phyloP scores from a whole-genome alignment of 176 grass and related monocot species.

The Oryza rufipogon region DNA sequence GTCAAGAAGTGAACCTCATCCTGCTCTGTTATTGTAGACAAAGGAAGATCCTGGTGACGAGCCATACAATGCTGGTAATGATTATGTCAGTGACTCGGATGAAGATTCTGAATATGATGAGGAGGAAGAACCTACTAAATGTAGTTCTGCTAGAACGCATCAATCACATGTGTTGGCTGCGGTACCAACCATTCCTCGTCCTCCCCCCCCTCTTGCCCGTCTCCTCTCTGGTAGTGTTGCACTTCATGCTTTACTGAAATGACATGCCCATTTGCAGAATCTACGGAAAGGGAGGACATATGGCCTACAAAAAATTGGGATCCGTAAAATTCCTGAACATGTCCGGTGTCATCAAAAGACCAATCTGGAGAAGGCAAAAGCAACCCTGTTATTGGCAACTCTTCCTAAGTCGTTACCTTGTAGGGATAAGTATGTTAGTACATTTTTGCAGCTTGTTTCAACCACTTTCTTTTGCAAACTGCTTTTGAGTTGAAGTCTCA shows the following conservation, averaged over 20 bases:
- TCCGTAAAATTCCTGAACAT: slow-evolving; percentile 76
- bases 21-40: slow-evolving; percentile 45
- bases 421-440: slow-evolving; percentile 79
- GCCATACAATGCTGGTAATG: slow-evolving; percentile 55
- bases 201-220: background rate
- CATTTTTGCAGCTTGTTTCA: slow-evolving; percentile 31
- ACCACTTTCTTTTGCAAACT: slow-evolving; percentile 13
- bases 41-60: slow-evolving; percentile 53
- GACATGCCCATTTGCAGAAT: slow-evolving; percentile 54
- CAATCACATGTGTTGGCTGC: slow-evolving; percentile 60
- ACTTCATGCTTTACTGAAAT: slow-evolving; percentile 41
- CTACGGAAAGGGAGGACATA: slow-evolving; percentile 74
- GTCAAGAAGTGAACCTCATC: background rate
- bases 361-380: slow-evolving; percentile 89
- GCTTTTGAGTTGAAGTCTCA: slow-evolving; percentile 31
- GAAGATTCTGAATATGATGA: slow-evolving; percentile 74
- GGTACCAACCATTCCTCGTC: slow-evolving; percentile 40
- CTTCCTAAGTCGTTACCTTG: slow-evolving; percentile 90
- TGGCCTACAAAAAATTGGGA: slow-evolving; percentile 83
- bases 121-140: slow-evolving; percentile 51
- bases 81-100: slow-evolving; percentile 57
- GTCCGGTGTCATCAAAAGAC: slow-evolving; percentile 70
- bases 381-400: slow-evolving; percentile 78
- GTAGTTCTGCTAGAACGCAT: slow-evolving; percentile 42
- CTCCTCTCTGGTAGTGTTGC: background rate